phyloP scores from a whole-genome alignment of 306 rosid species.

The Erythrophleum fordii region DNA sequence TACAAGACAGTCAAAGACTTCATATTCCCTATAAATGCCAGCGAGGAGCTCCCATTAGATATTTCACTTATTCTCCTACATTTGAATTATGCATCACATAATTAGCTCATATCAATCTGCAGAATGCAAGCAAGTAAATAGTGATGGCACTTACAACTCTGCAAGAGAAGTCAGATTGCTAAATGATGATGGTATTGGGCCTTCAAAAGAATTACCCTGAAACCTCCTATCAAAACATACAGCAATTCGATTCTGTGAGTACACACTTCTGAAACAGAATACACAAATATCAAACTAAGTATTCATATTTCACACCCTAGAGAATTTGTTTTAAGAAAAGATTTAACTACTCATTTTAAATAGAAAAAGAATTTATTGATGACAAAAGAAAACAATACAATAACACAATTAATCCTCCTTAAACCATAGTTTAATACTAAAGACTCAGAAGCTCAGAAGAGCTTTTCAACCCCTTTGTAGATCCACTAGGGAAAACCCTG shows the following conservation, averaged over 20 bases:
- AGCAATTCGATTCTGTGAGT: constrained; percentile 28
- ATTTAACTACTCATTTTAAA: background rate
- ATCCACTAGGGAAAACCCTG: background rate
- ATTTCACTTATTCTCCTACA: constrained; percentile 67
- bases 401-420: background rate
- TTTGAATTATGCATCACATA: constrained; percentile 26
- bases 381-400: background rate
- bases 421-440: background rate
- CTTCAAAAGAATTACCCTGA: constrained; percentile 85
- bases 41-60: constrained; percentile 73
- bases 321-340: background rate
- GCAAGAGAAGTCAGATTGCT: constrained; percentile 68
- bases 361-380: background rate
- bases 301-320: background rate
- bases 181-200: constrained; percentile 70
- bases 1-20: constrained; percentile 68
- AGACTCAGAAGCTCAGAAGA: background rate
- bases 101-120: constrained; percentile 34
- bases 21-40: constrained; percentile 66
- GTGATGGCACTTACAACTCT: constrained; percentile 63
- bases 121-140: background rate
- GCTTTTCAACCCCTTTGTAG: background rate
- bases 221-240: constrained; percentile 60
- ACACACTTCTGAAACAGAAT: background rate
- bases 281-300: background rate